A percentile compares a stretch with the other conserved stretches of the same genome.
These are phyloP conservation scores for Epichloe sibirici DNA, from an alignment of 2,329 filamentous ascomycete genomes.

Conservation along the genomic window DNA sequence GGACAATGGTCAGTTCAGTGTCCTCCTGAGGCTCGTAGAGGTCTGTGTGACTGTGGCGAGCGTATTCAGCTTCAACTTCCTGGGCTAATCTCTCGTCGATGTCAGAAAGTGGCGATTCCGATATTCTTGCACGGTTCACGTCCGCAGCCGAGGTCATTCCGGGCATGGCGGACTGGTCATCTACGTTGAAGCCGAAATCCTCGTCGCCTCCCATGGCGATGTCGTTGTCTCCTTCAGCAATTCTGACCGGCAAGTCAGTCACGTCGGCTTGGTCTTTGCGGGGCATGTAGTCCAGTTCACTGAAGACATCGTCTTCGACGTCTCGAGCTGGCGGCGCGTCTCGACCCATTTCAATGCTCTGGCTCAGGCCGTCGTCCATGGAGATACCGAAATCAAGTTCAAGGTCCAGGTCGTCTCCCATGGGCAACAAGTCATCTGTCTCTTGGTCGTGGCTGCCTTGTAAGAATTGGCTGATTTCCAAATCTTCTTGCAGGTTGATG, in stretches of 20 bases:
- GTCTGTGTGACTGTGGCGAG: slow-evolving; percentile 39
- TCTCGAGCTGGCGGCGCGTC: slow-evolving; percentile 59
- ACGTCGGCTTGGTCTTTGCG: slow-evolving; percentile 42
- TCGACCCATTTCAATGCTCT: slow-evolving; percentile 80
- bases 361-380: slow-evolving; percentile 52
- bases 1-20: slow-evolving; percentile 45
- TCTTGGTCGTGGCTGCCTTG: slow-evolving; percentile 51
- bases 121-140: slow-evolving; percentile 47
- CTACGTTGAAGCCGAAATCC: slow-evolving; percentile 53
- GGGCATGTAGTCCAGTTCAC: slow-evolving; percentile 47
- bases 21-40: slow-evolving; percentile 51
- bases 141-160: slow-evolving; percentile 33
- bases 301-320: slow-evolving; percentile 58
- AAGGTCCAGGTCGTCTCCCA: slow-evolving; percentile 58
- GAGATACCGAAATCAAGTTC: slow-evolving; percentile 65
- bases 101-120: slow-evolving; percentile 58
- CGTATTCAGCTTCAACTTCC: slow-evolving; percentile 47
- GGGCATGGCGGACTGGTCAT: slow-evolving; percentile 45
- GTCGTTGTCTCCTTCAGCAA: slow-evolving; percentile 53
- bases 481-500: slow-evolving; percentile 58
- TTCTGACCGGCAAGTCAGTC: slow-evolving; percentile 45
- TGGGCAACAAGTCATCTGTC: slow-evolving; percentile 42
- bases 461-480: slow-evolving; percentile 69
- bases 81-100: slow-evolving; percentile 51
- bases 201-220: slow-evolving; percentile 45